phyloP scores from a whole-genome alignment of 805 yeast genomes.

The Ogataea allantospora region DNA sequence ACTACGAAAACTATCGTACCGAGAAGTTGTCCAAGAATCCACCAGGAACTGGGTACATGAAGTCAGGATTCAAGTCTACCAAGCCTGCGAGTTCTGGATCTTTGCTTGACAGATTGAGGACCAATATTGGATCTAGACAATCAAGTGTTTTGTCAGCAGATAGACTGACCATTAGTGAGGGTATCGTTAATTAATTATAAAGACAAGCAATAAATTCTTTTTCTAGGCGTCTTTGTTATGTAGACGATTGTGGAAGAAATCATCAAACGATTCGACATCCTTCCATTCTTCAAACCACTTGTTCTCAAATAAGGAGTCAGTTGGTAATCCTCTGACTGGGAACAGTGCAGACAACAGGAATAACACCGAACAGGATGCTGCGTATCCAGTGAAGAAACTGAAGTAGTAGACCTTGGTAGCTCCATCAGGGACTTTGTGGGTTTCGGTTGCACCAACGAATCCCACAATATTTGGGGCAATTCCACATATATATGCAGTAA shows the following conservation, averaged over 20 bases:
- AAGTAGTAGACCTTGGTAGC: constrained; percentile 72
- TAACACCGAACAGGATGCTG: constrained; percentile 55
- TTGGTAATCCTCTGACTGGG: constrained; percentile 45
- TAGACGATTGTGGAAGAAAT: constrained; percentile 20
- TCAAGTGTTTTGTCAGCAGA: constrained; percentile 22
- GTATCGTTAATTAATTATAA: constrained; percentile 13
- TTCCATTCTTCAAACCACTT: constrained; percentile 64
- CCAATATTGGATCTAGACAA: constrained; percentile 23
- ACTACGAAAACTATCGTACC: constrained; percentile 74
- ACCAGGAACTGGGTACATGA: constrained; percentile 10
- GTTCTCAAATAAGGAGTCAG: constrained; percentile 41
- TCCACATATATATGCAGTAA: constrained; percentile 75
- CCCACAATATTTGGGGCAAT: constrained; percentile 84
- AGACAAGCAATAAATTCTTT: constrained; percentile 1
- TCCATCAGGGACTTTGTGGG: constrained; percentile 68
- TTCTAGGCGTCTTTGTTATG: constrained; percentile 5
- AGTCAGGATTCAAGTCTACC: constrained; percentile 12
- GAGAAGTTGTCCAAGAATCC: constrained; percentile 32
- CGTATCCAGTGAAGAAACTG: constrained; percentile 76
- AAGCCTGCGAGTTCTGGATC: constrained; percentile 25
- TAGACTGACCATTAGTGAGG: constrained; percentile 18
- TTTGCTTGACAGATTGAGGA: constrained; percentile 24
- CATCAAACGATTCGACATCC: constrained; percentile 63
- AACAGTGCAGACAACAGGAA: constrained; percentile 47
- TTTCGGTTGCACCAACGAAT: constrained; percentile 78